Base-by-base conservation (phyloP, 805 yeast species). In the Jamesozyma rosinii region DNA sequence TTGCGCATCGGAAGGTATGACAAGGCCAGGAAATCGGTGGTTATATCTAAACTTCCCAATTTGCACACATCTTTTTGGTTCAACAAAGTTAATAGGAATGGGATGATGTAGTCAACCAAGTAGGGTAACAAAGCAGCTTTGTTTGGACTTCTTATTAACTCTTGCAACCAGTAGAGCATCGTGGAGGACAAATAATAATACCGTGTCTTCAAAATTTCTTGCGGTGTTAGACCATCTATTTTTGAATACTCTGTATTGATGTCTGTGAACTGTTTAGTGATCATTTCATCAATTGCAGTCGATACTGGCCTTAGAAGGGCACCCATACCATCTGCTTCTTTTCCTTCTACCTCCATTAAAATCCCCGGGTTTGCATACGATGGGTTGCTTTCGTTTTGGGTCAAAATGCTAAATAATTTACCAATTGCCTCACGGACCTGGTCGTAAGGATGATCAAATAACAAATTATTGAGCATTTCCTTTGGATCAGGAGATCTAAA, bases 1-100 rank as follows among this genome's bases (percentile, higher is more conserved):
- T 64, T 55, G 33, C 72, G 64, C 48, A 66, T 73, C 4, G 77
- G 69, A 21, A 76, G 54, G 21, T 70, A 67, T 0, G 81, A 77
- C 4, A 82, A 56, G 19, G 65, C 59, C 14, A 66, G 59, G 49
- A 75, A 71, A 22, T 75, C 52, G 3, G 63, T 53, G 1, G 75
- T 68, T 0, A 89, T 82, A 33, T 71, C 71, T 10, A 84, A 63
- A 32, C 72, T 73, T 0, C 82, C 81, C 45, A 83, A 63, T 49
- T 82, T 86, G 50, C 94, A 83, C n/a, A 85, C 85, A 48, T 90
- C 97, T 46, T 86, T 79, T 68, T 83, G 73, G 32, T 71, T 72
- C 44, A 79, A 76, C 38, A 87, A 64, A 19, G 72, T 68, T 54
- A 86, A 67, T 45, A 87, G 65, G 47, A 84, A 79, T 19, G 95